These are phyloP conservation scores for Mycena sp. DNA, from an alignment of 1,284 basidiomycete species.

Conservation along the genomic window DNA sequence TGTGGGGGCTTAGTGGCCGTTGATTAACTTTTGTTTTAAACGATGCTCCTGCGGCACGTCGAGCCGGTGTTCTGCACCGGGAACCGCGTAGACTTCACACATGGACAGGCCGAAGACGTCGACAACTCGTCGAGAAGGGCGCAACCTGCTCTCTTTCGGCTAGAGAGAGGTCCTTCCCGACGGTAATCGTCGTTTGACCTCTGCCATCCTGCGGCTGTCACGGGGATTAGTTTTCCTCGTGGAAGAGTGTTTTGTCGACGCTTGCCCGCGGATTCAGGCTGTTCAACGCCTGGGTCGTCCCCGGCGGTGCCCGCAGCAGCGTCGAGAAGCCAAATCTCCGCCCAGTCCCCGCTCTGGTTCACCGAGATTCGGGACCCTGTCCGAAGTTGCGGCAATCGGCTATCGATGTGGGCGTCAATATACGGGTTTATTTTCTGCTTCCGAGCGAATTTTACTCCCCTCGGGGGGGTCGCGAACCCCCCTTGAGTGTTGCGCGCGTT, in stretches of 20 bases:
- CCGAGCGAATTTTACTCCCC: neutral
- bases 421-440: neutral
- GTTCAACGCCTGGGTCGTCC: constrained; percentile 9
- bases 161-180: constrained; percentile 22
- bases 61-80: constrained; percentile 32
- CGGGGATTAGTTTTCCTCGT: constrained; percentile 6
- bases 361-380: neutral
- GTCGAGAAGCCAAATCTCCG: constrained; percentile 19
- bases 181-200: constrained; percentile 32
- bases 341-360: constrained; percentile 1
- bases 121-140: constrained; percentile 34
- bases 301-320: constrained; percentile 3
- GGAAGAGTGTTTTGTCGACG: constrained; percentile 33
- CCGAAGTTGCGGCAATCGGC: neutral
- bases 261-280: constrained; percentile 25
- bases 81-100: constrained; percentile 35
- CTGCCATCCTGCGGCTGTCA: constrained; percentile 19
- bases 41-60: constrained; percentile 30
- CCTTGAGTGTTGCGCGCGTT: neutral
- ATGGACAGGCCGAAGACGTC: constrained; percentile 43
- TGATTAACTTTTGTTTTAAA: constrained; percentile 38
- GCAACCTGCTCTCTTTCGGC: constrained; percentile 29
- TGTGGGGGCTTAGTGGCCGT: constrained; percentile 41
- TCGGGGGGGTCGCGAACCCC: neutral
- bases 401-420: neutral